phyloP scores from a whole-genome alignment of 2,329 filamentous ascomycete genomes.

The Ophiostoma ips region DNA sequence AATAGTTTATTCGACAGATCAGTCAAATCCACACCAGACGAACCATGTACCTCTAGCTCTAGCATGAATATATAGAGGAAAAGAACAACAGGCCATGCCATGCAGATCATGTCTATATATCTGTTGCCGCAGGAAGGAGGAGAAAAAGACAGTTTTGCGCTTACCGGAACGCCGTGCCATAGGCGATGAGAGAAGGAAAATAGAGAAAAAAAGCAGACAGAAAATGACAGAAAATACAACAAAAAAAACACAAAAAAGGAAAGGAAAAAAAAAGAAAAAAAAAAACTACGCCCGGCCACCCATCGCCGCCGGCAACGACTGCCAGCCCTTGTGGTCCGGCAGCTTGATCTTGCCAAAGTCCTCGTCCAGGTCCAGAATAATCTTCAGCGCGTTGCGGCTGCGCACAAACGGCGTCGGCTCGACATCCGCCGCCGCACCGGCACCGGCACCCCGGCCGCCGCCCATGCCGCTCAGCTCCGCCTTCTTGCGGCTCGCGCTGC shows the following conservation, averaged over 20 bases:
- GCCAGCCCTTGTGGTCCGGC: constrained; percentile 39
- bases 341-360: constrained; percentile 70
- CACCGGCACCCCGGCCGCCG: neutral
- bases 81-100: too few species aligned
- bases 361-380: constrained; percentile 86
- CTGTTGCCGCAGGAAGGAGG: too few species aligned
- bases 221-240: neutral
- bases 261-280: neutral
- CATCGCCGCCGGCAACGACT: constrained; percentile 35
- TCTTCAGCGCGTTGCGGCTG: constrained; percentile 85
- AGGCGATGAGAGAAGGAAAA: neutral
- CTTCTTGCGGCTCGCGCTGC: constrained; percentile 28
- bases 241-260: neutral
- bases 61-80: too few species aligned
- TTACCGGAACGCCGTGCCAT: neutral
- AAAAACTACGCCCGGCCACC: constrained; percentile 17
- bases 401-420: constrained; percentile 36
- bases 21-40: too few species aligned
- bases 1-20: too few species aligned
- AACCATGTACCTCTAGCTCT: too few species aligned
- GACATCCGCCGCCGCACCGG: constrained; percentile 2
- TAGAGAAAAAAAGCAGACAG: neutral
- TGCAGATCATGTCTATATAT: too few species aligned
- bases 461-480: constrained; percentile 44
- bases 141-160: too few species aligned